These are phyloP conservation scores for Trichophyton simii DNA, from an alignment of 2,329 filamentous ascomycete genomes.

Conservation along the genomic window DNA sequence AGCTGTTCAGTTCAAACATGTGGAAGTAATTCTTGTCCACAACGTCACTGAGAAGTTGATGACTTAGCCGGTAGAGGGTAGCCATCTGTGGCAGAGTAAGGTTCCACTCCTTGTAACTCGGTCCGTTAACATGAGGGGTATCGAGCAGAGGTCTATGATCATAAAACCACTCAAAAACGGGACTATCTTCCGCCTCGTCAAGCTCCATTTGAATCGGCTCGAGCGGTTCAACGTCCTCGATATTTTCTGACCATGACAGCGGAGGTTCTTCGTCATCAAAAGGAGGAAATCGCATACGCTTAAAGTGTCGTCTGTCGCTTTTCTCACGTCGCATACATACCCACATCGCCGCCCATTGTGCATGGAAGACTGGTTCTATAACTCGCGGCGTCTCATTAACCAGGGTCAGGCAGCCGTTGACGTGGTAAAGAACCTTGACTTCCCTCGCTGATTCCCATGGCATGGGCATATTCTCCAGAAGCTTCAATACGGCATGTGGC, in stretches of 20 bases:
- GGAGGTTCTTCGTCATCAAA: constrained; percentile 98
- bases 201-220: constrained; percentile 98
- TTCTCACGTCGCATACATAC: constrained; percentile 96
- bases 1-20: constrained; percentile 89
- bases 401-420: constrained; percentile 90
- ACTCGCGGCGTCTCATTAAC: constrained; percentile 95
- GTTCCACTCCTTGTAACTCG: constrained; percentile 96
- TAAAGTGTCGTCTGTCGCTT: constrained; percentile 89
- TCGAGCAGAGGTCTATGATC: constrained; percentile 84
- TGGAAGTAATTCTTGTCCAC: constrained; percentile 97
- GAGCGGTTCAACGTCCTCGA: constrained; percentile 92
- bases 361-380: constrained; percentile 94
- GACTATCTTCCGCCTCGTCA: constrained; percentile 80
- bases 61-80: constrained; percentile 79
- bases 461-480: constrained; percentile 99
- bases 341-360: constrained; percentile 99
- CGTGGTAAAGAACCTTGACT: constrained; percentile 95
- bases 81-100: constrained; percentile 90
- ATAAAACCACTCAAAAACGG: constrained; percentile 95
- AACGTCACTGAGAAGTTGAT: constrained; percentile 79
- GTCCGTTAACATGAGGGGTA: constrained; percentile 86
- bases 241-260: constrained; percentile 95
- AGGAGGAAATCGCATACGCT: constrained; percentile 96
- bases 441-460: constrained; percentile 94
- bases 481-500: constrained; percentile 94